Base-by-base conservation (phyloP, 306 rosid species). In the Cyclanthera cordifolia region DNA sequence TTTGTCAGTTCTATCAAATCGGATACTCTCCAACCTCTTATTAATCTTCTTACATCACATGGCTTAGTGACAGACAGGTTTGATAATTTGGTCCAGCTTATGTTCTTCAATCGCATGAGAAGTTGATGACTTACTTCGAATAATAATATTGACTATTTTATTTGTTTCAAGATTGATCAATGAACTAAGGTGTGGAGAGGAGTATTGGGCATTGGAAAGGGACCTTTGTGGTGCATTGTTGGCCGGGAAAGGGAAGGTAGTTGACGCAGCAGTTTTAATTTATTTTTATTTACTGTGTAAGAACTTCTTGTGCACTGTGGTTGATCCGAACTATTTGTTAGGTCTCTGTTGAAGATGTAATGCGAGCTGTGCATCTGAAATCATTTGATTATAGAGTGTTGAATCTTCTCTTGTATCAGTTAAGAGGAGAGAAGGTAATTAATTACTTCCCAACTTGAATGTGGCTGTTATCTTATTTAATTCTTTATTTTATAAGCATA, bases 201-300 rank as follows among this genome's bases (percentile, higher is more conserved):
- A 81, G 77, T 92, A 92, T 61, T 92, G 97, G 97, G 80, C 85
- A 50, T 82, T 92, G 30, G 97, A 92, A 84, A 85, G 96, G 85
- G 83, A 75, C 83, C 96, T 92, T 66, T 92, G 97, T 74, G 69
- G 72, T 74, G 88, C 96, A 2, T 69, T 89, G 53, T 58, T 45
- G 23, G n/a, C n/a, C n/a, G 79, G 78, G 37, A 68, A 78, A 68
- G 77, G 68, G 60, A 84, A 85, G 95, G 97, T 92, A 79, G 57
- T 11, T n/a, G n/a, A n/a, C 17, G 47, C 7, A 9, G 4, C 61
- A 28, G n/a, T 46, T 45, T 43, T 61, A 21, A 25, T 63, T 11
- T 67, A 13, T 21, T 53, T 45, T 69, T 50, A 19, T 24, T 53
- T 54, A n/a, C n/a, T 37, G 21, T 70, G 11, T 17, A 51, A 14